These are phyloP conservation scores for Pythium coloratum DNA, from an alignment of 352 stramenopile species.

Conservation along the genomic window DNA sequence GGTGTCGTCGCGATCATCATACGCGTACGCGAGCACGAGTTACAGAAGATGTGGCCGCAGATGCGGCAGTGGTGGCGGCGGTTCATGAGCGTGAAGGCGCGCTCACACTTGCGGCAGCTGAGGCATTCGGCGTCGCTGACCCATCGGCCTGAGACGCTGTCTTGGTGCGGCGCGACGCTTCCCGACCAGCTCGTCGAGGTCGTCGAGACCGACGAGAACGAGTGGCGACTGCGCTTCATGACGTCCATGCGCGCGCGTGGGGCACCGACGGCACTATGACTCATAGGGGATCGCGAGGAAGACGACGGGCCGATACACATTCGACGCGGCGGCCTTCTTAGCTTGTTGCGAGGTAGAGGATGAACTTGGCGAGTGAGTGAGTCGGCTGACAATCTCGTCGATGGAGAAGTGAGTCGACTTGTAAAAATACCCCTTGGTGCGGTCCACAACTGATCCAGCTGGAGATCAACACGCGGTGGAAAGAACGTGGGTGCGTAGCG, in stretches of 20 bases:
- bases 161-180: slow-evolving; percentile 36
- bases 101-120: slow-evolving; percentile 68
- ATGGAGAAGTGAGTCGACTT: not conserved
- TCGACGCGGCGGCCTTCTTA: not conserved
- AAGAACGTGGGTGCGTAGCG: not conserved
- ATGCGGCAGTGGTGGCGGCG: slow-evolving; percentile 82
- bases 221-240: slow-evolving; percentile 33
- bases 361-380: slow-evolving; percentile 4
- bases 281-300: slow-evolving; percentile 5
- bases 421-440: not conserved
- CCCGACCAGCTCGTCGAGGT: slow-evolving; percentile 69
- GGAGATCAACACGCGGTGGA: not conserved
- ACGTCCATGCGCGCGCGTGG: slow-evolving; percentile 14
- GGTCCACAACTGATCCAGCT: not conserved
- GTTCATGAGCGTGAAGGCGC: slow-evolving; percentile 71
- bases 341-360: not conserved
- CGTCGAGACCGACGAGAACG: slow-evolving; percentile 68
- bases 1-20: slow-evolving; percentile 77
- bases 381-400: not conserved
- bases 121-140: slow-evolving; percentile 54
- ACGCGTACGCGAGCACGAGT: slow-evolving; percentile 73
- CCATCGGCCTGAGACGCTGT: slow-evolving; percentile 74
- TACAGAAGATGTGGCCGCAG: slow-evolving; percentile 83
- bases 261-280: not conserved
- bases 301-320: slow-evolving; percentile 26